Base-by-base conservation (phyloP, 1,284 basidiomycete species). In the Xanthoconium separans region DNA sequence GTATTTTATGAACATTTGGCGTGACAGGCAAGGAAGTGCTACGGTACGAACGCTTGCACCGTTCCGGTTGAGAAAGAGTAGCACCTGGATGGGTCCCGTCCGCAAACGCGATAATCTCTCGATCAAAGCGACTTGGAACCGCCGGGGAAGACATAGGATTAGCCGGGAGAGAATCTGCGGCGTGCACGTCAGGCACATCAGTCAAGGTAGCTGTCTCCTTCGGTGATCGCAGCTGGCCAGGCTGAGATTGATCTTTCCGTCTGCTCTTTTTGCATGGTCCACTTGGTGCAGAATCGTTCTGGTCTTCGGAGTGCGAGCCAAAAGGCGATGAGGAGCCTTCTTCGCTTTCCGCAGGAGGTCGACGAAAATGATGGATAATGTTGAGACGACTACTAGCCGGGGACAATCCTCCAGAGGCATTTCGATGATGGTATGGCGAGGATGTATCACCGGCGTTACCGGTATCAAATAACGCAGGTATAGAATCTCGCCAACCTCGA, bases 241-340 rank as follows among this genome's bases (percentile, higher is more conserved):
- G 22, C 33, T 29, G 49, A 13, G 51, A 40, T 20, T 44, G 58
- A 33, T 47, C 54, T 47, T 52, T 60, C 20, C 37, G 49, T 33
- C 48, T 57, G 22, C 16, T 48, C 31, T 48, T 55, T 43, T 44
- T 49, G 10, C 40, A 56, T 29, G 29, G 57, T 22, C 58, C 62
- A 43, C 61, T 59, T 11, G 61, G 62, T 16, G 69, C 68, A 10
- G 69, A 72, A 12, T 69, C 68, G 37, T 70, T 75, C 42, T 73
- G 72, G 47, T 68, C 70, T 42, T 79, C 81, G 2, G 76, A 78
- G n/a, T 77, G 63, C 2, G 82, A 83, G 48, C 75, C 75, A 24
- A 72, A 70, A 2, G 70, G 70, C 5, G 79, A 81, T 2, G 77
- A 77, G 9, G 76, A 68, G 1, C 69, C 75, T 18, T 80, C 76